Base-by-base conservation (phyloP, 306 rosid species). In the apple (Malus domestica) region DNA sequence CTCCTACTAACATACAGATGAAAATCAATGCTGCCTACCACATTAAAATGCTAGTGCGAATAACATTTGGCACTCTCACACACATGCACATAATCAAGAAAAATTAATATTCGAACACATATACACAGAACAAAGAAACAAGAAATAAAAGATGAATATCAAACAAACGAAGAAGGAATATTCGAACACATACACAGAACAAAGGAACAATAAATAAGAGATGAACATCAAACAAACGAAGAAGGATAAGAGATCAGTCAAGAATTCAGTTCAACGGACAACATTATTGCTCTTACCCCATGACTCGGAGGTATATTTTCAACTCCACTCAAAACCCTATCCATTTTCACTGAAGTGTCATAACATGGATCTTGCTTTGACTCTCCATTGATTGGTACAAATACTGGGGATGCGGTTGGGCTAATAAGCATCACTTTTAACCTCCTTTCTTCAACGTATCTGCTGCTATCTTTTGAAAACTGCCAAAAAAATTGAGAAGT, bases 371-470 rank as follows among this genome's bases (percentile, higher is more conserved):
- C 97, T 81, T 84, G 92, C 86, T 92, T 92, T 49, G 49, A 29
- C 51, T 82, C 97, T 68, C 91, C 96, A 74, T 95, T 92, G 62
- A 78, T 79, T 6, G 92, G 90, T 70, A 85, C 81, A 87, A 87
- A 85, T 63, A 86, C 90, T 5, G 97, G 97, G 11, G 97, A 85
- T 72, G 90, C 77, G 51, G 91, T 76, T 18, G 96, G 86, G 77
- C 83, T 87, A 67, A 81, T 73, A 38, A 95, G 93, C 79, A 85
- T 73, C 60, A 95, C 99, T 79, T 80, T 88, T 49, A 95, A 78
- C 83, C 90, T 95, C 93, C 79, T 92, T 87, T 92, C 99, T 80
- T 88, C 97, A 65, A 92, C 51, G 76, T 84, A 80, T 70, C 81
- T 90, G 52, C 89, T 93, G 68, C 88, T 80, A 57, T 82, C 97